Conservation (phyloP, 2,329 filamentous ascomycete species). For the Venturia carpophila region DNA sequence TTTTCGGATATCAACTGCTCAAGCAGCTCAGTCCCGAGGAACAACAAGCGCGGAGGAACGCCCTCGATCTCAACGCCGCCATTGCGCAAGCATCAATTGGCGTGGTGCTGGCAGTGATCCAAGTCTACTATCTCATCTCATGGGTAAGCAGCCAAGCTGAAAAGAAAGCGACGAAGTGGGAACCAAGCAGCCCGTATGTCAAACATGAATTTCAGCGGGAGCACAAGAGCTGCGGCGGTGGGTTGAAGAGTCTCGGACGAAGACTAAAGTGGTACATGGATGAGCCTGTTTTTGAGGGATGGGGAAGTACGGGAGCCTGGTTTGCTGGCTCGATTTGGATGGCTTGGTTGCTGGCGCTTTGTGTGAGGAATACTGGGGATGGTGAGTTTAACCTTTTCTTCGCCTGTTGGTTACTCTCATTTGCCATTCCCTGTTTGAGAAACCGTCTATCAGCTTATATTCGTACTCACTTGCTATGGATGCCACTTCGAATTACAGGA, state of each 20-base stretch:
- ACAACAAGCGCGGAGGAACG: constrained; percentile 39
- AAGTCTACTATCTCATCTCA: constrained; percentile 31
- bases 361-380: constrained; percentile 44
- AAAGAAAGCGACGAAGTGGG: constrained; percentile 13
- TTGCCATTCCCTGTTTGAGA: background rate
- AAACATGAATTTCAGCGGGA: constrained; percentile 23
- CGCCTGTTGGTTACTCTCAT: background rate
- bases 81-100: constrained; percentile 49
- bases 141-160: constrained; percentile 25
- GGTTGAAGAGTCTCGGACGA: constrained; percentile 25
- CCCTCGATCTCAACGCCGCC: constrained; percentile 49
- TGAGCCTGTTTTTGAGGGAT: constrained; percentile 35
- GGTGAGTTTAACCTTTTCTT: constrained; percentile 34
- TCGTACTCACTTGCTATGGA: background rate
- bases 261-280: constrained; percentile 40
- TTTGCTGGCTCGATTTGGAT: constrained; percentile 43
- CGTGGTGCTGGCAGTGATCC: constrained; percentile 37
- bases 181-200: constrained; percentile 36
- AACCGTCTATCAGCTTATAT: too few relatives aligned
- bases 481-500: too few relatives aligned
- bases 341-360: constrained; percentile 45
- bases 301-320: constrained; percentile 45
- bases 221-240: constrained; percentile 25
- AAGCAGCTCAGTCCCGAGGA: constrained; percentile 18
- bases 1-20: constrained; percentile 18